Evolutionary conservation across 2,329 filamentous ascomycete genomes (phyloP).

Genomic region (Colletotrichum australisinense): DNA sequence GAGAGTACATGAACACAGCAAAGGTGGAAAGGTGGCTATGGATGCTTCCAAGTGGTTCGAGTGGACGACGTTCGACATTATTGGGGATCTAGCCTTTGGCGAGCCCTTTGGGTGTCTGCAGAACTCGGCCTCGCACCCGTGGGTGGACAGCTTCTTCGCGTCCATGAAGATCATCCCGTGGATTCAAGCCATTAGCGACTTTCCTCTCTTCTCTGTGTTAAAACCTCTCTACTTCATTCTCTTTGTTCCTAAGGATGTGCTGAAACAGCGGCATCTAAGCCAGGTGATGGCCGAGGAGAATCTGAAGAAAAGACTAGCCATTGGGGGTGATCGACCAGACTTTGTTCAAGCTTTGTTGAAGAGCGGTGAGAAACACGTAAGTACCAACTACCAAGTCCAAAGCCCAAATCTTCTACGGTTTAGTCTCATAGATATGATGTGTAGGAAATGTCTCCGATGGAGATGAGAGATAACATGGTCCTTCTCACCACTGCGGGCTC

Average conservation of each 20-base stretch:
- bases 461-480: slow-evolving; percentile 32
- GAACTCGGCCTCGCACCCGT: slow-evolving; percentile 39
- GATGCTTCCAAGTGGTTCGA: slow-evolving; percentile 31
- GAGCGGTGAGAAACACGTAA: slow-evolving; percentile 26
- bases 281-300: slow-evolving; percentile 1
- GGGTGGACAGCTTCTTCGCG: slow-evolving; percentile 40
- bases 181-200: not conserved
- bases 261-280: not conserved
- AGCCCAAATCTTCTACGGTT: not conserved
- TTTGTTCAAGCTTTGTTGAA: slow-evolving; percentile 35
- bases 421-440: slow-evolving; percentile 33
- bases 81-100: slow-evolving; percentile 44
- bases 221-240: not conserved
- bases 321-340: not conserved
- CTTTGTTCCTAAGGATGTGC: not conserved
- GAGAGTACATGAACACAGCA: slow-evolving; percentile 40
- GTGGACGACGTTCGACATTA: slow-evolving; percentile 43
- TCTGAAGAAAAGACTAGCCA: not conserved
- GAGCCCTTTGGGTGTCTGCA: slow-evolving; percentile 43
- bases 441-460: slow-evolving; percentile 4
- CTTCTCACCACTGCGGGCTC: slow-evolving; percentile 49
- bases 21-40: not conserved
- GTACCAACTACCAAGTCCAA: not conserved
- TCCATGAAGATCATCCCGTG: not conserved
- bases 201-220: not conserved